phyloP scores from a whole-genome alignment of 805 yeast species.

The Jamesozyma piceae region DNA sequence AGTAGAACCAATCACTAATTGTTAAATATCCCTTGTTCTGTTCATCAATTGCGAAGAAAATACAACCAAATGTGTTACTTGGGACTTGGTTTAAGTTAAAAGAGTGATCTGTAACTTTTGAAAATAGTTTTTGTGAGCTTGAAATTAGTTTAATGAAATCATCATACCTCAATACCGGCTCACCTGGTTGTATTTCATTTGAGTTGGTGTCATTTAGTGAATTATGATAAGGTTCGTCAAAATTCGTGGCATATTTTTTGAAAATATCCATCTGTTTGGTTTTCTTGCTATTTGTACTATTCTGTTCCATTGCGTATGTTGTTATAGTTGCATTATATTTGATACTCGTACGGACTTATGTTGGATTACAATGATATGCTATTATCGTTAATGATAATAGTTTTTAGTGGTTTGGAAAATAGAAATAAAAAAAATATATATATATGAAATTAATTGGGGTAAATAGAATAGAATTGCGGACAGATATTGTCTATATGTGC shows the following conservation, averaged over 20 bases:
- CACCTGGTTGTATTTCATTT: conserved; percentile 7
- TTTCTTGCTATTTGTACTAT: conserved; percentile 31
- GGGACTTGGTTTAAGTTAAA: conserved; percentile 44
- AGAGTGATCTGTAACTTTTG: conserved; percentile 30
- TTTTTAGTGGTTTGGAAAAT: too few species aligned
- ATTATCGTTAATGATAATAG: too few species aligned
- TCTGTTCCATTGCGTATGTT: conserved; percentile 29
- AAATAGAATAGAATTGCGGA: too few species aligned
- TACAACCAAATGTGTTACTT: conserved; percentile 54
- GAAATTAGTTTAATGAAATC: conserved; percentile 32
- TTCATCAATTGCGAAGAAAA: conserved; percentile 75
- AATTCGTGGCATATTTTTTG: conserved; percentile 33
- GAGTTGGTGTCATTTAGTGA: neutral
- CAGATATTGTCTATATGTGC: too few species aligned
- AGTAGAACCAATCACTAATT: conserved; percentile 62
- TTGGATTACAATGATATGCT: neutral
- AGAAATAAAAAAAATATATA: too few species aligned
- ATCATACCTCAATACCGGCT: conserved; percentile 29
- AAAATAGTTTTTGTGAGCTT: conserved; percentile 22
- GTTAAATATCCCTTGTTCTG: conserved; percentile 58
- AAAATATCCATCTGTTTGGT: conserved; percentile 36
- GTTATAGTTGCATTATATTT: neutral
- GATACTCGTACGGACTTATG: neutral
- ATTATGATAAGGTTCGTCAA: conserved; percentile 6
- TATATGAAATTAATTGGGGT: too few species aligned